Base-by-base conservation (phyloP, 768 basidiomycete genomes). In the Neoboletus brunneissimus region DNA sequence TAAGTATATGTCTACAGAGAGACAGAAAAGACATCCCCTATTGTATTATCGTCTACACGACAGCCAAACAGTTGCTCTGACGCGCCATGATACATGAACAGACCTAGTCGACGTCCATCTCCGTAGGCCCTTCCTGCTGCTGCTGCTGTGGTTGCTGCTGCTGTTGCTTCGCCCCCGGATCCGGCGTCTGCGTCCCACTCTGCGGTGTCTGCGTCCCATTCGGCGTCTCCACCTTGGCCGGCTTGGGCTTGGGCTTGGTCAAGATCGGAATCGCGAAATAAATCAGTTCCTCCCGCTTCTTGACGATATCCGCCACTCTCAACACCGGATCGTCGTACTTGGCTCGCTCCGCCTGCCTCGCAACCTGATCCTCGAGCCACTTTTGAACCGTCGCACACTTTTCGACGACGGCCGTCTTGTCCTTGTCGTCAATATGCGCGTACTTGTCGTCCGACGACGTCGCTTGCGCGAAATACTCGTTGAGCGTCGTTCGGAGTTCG, bases 321-420 rank as follows among this genome's bases (percentile, higher is more conserved):
- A 98, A 73, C 57, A 92, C 82, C 25, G 94, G 88, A 69, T 95
- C 88, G 53, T 87, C 85, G 70, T 91, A 89, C 86, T 97, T 96
- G 71, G 88, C 76, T 53, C 87, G 79, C 80, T 98, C 96, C 9
- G 82, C 79, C 80, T 98, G 97, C 64, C 87, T 78, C 57, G 84
- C 87, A 56, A 85, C 84, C 80, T 90, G 84, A 79, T 99, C 95
- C 67, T 97, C 91, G 54, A 99, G 81, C 97, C 96, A 98, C 76
- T 97, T 91, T 75, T 93, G 88, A 38, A 88, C 77, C 11, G 86
- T 93, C 50, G 91, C 97, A 54, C 87, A 87, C 73, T 89, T 90
- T 77, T 99, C 97, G 64, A 98, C 80, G 60, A 94, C 85, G 46
- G 76, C 70, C 76, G 93, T 84, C 74, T 87, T 91, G 72, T 94